phyloP scores from a whole-genome alignment of 768 basidiomycete genomes.

The Phaeotremella skinneri region DNA sequence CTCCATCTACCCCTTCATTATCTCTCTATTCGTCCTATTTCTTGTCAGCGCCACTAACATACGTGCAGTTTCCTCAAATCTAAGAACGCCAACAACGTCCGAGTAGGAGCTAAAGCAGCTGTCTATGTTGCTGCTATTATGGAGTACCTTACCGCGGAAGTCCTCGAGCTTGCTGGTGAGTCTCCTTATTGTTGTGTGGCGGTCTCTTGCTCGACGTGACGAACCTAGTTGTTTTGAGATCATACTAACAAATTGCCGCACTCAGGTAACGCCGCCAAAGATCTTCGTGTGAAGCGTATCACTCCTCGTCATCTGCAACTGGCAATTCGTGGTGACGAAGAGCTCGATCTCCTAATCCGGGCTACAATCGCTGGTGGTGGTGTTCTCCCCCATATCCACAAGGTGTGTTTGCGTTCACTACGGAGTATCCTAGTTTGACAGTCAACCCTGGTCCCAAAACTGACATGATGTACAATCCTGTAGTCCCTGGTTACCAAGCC shows the following conservation, averaged over 20 bases:
- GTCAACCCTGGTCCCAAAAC: neutral
- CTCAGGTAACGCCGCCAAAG: conserved; percentile 91
- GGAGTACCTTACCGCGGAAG: conserved; percentile 94
- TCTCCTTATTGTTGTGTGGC: conserved; percentile 14
- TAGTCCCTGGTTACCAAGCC: conserved; percentile 40
- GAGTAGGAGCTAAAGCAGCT: conserved; percentile 95
- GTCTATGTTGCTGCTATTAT: conserved; percentile 95
- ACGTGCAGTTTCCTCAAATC: conserved; percentile 63
- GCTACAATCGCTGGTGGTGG: conserved; percentile 77
- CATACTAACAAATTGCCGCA: neutral
- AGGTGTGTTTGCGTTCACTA: conserved; percentile 29
- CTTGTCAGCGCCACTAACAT: neutral
- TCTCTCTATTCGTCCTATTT: neutral
- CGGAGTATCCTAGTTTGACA: neutral
- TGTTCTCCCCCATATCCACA: conserved; percentile 53
- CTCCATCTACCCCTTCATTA: neutral
- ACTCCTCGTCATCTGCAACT: conserved; percentile 93
- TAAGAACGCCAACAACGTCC: conserved; percentile 86
- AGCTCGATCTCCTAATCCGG: conserved; percentile 89
- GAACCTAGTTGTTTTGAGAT: no score
- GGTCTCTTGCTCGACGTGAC: neutral
- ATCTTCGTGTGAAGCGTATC: conserved; percentile 94
- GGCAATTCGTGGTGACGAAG: conserved; percentile 94
- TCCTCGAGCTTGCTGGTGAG: conserved; percentile 89
- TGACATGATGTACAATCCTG: neutral